Conservation (phyloP, 352 stramenopile species). For the Phytophthora crassamura region DNA sequence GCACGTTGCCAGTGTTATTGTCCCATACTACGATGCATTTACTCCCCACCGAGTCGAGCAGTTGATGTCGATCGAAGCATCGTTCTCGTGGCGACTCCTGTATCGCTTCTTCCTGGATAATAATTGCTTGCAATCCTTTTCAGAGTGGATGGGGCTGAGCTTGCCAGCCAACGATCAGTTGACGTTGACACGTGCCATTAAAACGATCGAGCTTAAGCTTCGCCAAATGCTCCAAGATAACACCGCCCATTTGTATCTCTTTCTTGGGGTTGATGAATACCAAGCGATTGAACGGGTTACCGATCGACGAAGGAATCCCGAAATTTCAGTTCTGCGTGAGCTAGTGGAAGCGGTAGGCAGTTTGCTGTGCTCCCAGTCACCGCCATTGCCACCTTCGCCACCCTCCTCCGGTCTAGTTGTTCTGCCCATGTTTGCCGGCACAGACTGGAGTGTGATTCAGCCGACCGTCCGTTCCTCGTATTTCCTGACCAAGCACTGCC, state of each 20-base stretch:
- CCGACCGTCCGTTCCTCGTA: too few relatives aligned
- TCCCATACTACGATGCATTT: constrained; percentile 25
- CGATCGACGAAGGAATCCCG: neutral
- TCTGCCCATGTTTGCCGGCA: constrained; percentile 40
- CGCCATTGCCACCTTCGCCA: too few relatives aligned
- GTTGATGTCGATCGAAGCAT: constrained; percentile 35
- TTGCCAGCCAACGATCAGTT: neutral
- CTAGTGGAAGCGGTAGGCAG: constrained; percentile 16
- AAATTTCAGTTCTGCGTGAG: constrained; percentile 24
- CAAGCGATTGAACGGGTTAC: constrained; percentile 23
- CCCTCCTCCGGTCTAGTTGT: constrained; percentile 4
- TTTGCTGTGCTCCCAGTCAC: too few relatives aligned
- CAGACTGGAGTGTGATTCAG: constrained; percentile 19
- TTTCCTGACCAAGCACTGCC: neutral
- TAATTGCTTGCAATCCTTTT: constrained; percentile 27
- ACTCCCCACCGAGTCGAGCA: constrained; percentile 19
- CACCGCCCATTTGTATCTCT: constrained; percentile 25
- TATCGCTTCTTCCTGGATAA: constrained; percentile 36
- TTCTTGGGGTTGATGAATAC: constrained; percentile 36
- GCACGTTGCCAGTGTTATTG: constrained; percentile 32
- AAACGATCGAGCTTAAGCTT: constrained; percentile 1
- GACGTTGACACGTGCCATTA: neutral
- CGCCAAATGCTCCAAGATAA: neutral
- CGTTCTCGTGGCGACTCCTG: constrained; percentile 36
- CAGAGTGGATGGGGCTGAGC: neutral